Evolutionary conservation across 164 flowering plant genomes (phyloP).

Genomic region (Tinospora cordifolia): DNA sequence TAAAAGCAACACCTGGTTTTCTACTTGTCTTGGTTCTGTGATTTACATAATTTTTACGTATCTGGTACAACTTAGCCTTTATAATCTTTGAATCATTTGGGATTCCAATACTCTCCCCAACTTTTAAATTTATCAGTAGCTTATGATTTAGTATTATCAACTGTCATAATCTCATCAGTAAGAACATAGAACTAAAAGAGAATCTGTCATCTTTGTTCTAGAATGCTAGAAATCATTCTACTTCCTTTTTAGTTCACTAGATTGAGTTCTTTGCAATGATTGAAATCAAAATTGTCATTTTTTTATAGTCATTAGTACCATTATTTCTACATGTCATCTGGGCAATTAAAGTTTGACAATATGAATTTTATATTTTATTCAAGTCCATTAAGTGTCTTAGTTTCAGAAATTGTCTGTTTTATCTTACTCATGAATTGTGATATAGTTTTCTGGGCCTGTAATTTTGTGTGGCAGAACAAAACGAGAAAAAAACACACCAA

Average conservation of each 20-base stretch:
- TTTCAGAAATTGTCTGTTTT: not conserved
- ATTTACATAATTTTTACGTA: not conserved
- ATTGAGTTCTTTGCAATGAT: not conserved
- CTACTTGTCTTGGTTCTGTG: not conserved
- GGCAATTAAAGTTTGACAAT: not conserved
- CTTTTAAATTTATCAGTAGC: too few relatives aligned
- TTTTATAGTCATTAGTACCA: not conserved
- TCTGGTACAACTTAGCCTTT: not conserved
- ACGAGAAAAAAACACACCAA: slow-evolving; percentile 27
- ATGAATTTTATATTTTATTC: not conserved
- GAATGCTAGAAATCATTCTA: not conserved
- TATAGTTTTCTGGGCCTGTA: not conserved
- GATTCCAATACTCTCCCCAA: too few relatives aligned
- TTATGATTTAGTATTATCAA: not conserved
- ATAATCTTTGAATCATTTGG: not conserved
- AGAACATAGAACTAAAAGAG: too few relatives aligned
- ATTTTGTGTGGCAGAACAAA: slow-evolving; percentile 25
- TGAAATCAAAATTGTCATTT: not conserved
- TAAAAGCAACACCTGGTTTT: not conserved
- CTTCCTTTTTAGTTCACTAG: not conserved
- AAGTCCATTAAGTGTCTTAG: not conserved
- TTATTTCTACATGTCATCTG: not conserved
- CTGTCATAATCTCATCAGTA: not conserved
- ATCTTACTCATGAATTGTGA: not conserved
- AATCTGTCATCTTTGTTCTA: not conserved